Evolutionary conservation across 2,329 filamentous ascomycete species (phyloP).

Genomic region (Calonectria henricotiae): DNA sequence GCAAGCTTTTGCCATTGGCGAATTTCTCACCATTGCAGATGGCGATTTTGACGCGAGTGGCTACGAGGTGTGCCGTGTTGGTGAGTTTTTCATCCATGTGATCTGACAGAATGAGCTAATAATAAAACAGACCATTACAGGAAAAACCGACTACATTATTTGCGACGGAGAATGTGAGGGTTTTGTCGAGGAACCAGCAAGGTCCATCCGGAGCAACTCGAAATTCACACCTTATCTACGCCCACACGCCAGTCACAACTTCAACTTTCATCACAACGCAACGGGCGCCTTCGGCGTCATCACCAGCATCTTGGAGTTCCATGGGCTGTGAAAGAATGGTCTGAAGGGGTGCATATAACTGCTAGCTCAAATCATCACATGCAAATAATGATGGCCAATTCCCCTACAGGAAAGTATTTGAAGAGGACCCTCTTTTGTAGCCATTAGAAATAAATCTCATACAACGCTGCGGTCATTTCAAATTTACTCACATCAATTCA

Average conservation of each 20-base stretch:
- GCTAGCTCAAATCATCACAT: not conserved
- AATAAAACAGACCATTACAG: conserved; percentile 37
- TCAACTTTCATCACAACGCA: conserved; percentile 43
- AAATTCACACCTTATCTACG: conserved; percentile 41
- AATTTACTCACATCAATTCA: no score
- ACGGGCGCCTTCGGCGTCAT: conserved; percentile 41
- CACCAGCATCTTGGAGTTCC: conserved; percentile 34
- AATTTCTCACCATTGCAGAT: conserved; percentile 42
- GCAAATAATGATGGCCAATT: not conserved
- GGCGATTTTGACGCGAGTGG: conserved; percentile 43
- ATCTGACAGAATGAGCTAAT: not conserved
- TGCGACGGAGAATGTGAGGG: conserved; percentile 50
- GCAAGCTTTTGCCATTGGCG: conserved; percentile 40
- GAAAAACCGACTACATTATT: conserved; percentile 47
- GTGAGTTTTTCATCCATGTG: conserved; percentile 9
- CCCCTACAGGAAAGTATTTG: not conserved
- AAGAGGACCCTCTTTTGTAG: not conserved
- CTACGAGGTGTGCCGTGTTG: conserved; percentile 41
- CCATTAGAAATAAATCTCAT: not conserved
- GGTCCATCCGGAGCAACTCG: conserved; percentile 43
- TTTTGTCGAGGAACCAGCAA: conserved; percentile 50
- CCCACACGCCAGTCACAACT: conserved; percentile 43
- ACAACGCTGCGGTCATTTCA: not conserved
- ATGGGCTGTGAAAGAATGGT: conserved; percentile 19
- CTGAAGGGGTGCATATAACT: no score